These are phyloP conservation scores for Pogostemon cablin DNA, from an alignment of 257 asterid genomes.

Conservation along the genomic window DNA sequence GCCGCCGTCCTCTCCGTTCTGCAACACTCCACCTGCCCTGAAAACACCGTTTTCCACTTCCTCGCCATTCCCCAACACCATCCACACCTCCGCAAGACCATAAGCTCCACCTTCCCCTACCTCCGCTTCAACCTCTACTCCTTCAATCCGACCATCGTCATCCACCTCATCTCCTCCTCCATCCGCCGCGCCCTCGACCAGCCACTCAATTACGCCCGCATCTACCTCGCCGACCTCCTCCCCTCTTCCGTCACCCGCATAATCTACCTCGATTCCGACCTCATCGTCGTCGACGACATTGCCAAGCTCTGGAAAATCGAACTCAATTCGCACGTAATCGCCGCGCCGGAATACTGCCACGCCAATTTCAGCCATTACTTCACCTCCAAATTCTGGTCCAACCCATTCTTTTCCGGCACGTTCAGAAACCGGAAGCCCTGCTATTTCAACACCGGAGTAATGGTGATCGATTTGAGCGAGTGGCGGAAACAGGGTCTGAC, in stretches of 20 bases:
- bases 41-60: conserved; percentile 83
- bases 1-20: conserved; percentile 91
- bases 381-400: conserved; percentile 71
- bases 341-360: conserved; percentile 85
- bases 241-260: conserved; percentile 58
- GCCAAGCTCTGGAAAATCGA: conserved; percentile 61
- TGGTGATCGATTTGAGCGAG: conserved; percentile 65
- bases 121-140: conserved; percentile 69
- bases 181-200: conserved; percentile 91
- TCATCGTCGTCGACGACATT: conserved; percentile 81
- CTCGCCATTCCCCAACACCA: conserved; percentile 58
- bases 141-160: conserved; percentile 65
- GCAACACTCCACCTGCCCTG: conserved; percentile 85
- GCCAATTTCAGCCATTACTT: conserved; percentile 79
- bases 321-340: conserved; percentile 58
- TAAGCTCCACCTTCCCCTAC: conserved; percentile 75
- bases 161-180: conserved; percentile 78
- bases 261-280: conserved; percentile 86
- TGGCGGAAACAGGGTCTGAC: conserved; percentile 64
- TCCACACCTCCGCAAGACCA: conserved; percentile 56
- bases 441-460: conserved; percentile 92
- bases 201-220: conserved; percentile 88
- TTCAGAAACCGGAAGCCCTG: conserved; percentile 57
- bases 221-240: conserved; percentile 78
- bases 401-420: conserved; percentile 40